Evolutionary conservation across 129 eudicot genomes (phyloP).

Genomic region (Mikania micrantha): DNA sequence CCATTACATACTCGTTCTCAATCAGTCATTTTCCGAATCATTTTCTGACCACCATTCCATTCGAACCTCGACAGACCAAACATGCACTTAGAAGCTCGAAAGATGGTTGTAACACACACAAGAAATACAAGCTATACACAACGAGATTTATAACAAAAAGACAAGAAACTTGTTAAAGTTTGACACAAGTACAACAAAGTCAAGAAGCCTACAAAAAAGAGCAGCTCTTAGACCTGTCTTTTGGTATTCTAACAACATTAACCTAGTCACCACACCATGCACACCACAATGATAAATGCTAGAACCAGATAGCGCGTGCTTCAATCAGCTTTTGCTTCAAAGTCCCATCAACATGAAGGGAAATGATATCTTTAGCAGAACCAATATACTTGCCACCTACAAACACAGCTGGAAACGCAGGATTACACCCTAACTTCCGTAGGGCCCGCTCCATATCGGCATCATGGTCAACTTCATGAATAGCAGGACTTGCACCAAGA

Average conservation of each 20-base stretch:
- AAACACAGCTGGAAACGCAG: constrained; percentile 78
- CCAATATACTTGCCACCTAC: constrained; percentile 77
- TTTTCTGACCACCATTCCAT: background rate
- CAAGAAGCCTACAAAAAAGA: constrained; percentile 25
- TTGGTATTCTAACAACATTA: constrained; percentile 14
- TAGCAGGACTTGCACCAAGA: constrained; percentile 86
- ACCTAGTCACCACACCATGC: background rate
- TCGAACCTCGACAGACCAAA: background rate
- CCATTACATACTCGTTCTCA: background rate
- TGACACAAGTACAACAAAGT: constrained; percentile 11
- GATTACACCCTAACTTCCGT: constrained; percentile 57
- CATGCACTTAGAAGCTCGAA: background rate
- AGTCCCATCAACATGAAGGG: constrained; percentile 78
- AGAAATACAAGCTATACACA: background rate
- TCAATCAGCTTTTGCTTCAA: constrained; percentile 60
- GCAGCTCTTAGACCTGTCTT: constrained; percentile 20
- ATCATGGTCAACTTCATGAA: constrained; percentile 77
- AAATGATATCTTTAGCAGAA: constrained; percentile 63
- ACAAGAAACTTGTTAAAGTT: background rate
- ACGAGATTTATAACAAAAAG: constrained; percentile 7
- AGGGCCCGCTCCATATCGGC: constrained; percentile 75
- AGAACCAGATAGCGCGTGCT: constrained; percentile 89
- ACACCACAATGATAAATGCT: constrained; percentile 6
- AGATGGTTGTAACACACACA: background rate
- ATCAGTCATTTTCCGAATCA: background rate